These are phyloP conservation scores for Emmonsia crescens DNA, from an alignment of 2,329 filamentous ascomycete genomes.

Conservation along the genomic window DNA sequence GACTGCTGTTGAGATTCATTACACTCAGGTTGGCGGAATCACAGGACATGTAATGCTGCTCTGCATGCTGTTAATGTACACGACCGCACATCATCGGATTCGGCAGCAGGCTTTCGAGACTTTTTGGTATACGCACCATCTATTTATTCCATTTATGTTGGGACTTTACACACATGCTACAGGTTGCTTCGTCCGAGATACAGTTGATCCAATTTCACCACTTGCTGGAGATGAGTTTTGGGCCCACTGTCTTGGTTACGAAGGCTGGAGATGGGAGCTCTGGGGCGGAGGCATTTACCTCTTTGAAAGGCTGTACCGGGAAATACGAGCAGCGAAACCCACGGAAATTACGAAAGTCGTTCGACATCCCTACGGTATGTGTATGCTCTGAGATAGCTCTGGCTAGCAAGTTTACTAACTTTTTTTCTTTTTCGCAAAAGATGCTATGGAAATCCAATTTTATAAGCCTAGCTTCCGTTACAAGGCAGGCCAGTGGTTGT, in stretches of 20 bases:
- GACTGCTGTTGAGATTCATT: constrained; percentile 82
- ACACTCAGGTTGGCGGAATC: constrained; percentile 75
- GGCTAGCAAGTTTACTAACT: constrained; percentile 13
- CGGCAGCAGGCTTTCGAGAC: constrained; percentile 96
- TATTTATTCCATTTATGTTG: constrained; percentile 93
- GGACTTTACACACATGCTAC: constrained; percentile 92
- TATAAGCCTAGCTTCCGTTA: constrained; percentile 93
- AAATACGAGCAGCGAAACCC: constrained; percentile 69
- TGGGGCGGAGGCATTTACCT: constrained; percentile 78
- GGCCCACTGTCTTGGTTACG: constrained; percentile 86
- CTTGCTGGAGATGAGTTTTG: constrained; percentile 76
- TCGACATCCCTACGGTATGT: constrained; percentile 80
- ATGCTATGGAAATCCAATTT: constrained; percentile 96
- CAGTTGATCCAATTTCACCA: constrained; percentile 59
- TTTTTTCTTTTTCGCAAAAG: constrained; percentile 31
- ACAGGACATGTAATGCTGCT: constrained; percentile 96
- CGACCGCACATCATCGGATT: constrained; percentile 83
- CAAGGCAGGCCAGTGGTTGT: constrained; percentile 97
- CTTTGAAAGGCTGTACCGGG: constrained; percentile 77
- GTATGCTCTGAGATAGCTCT: constrained; percentile 14
- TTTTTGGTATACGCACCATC: constrained; percentile 98
- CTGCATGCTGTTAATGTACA: constrained; percentile 99
- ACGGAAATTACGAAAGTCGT: constrained; percentile 91
- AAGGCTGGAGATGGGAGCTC: constrained; percentile 96
- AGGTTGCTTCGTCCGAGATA: constrained; percentile 91